phyloP scores from a whole-genome alignment of 805 yeast species.

The Monosporozyma servazzii region DNA sequence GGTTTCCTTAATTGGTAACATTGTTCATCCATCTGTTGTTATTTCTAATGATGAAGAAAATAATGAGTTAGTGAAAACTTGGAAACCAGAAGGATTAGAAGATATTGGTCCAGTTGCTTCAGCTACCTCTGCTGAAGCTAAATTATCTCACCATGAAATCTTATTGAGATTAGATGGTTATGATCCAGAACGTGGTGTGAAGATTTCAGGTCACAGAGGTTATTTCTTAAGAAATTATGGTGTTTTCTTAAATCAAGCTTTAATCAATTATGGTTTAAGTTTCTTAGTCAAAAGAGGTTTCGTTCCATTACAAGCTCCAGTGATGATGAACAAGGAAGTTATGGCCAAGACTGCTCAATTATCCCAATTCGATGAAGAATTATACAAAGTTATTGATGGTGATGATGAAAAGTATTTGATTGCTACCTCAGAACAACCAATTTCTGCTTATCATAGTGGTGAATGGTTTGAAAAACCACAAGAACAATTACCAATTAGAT shows the following conservation, averaged over 20 bases:
- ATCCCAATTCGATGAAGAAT: slow-evolving; percentile 95
- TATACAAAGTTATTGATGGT: slow-evolving; percentile 94
- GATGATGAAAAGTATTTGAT: slow-evolving; percentile 94
- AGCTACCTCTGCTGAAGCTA: slow-evolving; percentile 68
- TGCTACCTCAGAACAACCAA: slow-evolving; percentile 99
- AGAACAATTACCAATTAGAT: slow-evolving; percentile 92
- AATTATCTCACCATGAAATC: slow-evolving; percentile 90
- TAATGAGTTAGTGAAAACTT: slow-evolving; percentile 77
- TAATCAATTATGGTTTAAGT: slow-evolving; percentile 88
- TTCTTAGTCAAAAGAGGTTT: slow-evolving; percentile 74
- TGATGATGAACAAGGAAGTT: slow-evolving; percentile 98
- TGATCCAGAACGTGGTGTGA: slow-evolving; percentile 98
- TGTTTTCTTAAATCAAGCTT: slow-evolving; percentile 95
- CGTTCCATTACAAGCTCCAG: slow-evolving; percentile 93
- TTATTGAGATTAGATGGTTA: slow-evolving; percentile 91
- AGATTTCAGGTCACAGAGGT: slow-evolving; percentile 97
- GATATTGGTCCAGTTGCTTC: slow-evolving; percentile 58
- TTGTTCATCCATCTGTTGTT: slow-evolving; percentile 88
- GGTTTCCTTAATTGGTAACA: slow-evolving; percentile 86
- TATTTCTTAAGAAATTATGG: slow-evolving; percentile 91
- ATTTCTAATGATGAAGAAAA: slow-evolving; percentile 82
- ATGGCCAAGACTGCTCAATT: slow-evolving; percentile 99
- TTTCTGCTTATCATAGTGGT: slow-evolving; percentile 91
- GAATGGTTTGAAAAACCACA: slow-evolving; percentile 98
- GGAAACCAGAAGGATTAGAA: slow-evolving; percentile 70